phyloP scores from a whole-genome alignment of 225 moss, liverwort and hornwort species.

The Sphagnum contortum region DNA sequence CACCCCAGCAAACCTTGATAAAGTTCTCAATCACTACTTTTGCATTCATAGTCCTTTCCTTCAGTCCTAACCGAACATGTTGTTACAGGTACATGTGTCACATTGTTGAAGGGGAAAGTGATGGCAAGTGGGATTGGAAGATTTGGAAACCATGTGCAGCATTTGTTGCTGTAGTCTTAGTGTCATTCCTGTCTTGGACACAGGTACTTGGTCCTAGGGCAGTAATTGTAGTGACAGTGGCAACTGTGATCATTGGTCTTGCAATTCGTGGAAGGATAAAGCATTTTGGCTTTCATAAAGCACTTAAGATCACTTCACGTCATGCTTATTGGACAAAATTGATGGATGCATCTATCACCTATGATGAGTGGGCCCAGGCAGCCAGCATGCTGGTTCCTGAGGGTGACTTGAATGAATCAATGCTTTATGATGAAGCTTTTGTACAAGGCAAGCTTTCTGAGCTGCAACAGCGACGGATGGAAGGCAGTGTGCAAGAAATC shows the following conservation, averaged over 20 bases:
- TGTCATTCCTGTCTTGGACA: slow-evolving; percentile 24
- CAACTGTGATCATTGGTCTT: slow-evolving; percentile 7
- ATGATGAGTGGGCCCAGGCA: slow-evolving; percentile 50
- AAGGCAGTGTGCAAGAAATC: slow-evolving; percentile 37
- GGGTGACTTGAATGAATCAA: slow-evolving; percentile 7
- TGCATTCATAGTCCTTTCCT: too few species aligned
- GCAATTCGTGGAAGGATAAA: slow-evolving; percentile 1
- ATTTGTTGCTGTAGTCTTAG: slow-evolving; percentile 8
- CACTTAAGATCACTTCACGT: not conserved
- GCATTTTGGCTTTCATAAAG: not conserved
- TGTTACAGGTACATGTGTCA: too few species aligned
- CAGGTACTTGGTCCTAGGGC: slow-evolving; percentile 14
- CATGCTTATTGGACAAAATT: slow-evolving; percentile 24
- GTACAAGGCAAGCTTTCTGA: slow-evolving; percentile 39
- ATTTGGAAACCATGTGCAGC: not conserved
- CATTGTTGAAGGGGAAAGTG: too few species aligned
- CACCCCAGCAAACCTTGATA: too few species aligned
- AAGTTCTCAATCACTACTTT: too few species aligned
- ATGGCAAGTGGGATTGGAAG: too few species aligned
- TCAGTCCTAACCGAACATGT: too few species aligned
- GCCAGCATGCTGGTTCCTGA: slow-evolving; percentile 35
- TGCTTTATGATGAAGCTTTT: slow-evolving; percentile 42
- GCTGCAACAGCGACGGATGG: slow-evolving; percentile 35
- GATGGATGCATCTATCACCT: slow-evolving; percentile 38
- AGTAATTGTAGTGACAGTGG: slow-evolving; percentile 16